A percentile compares a stretch with the other conserved stretches of the same genome.
phyloP scores from a whole-genome alignment of 257 asterid species.

The Mitragyna speciosa region DNA sequence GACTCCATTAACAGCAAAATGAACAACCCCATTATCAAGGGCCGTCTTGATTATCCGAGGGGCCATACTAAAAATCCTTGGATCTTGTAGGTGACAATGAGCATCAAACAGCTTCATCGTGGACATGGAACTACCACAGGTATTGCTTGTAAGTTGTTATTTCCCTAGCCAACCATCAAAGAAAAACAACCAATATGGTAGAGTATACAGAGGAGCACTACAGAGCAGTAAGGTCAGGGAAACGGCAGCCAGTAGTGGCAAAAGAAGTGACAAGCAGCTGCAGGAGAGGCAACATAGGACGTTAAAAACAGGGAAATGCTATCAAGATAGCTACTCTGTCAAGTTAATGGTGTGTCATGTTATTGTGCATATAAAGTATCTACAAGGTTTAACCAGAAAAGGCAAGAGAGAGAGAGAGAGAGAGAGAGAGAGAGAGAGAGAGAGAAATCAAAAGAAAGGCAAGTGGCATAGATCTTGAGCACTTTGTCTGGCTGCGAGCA shows the following conservation, averaged over 20 bases:
- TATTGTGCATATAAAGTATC: background rate
- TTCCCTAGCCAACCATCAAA: background rate
- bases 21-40: slow-evolving; percentile 62
- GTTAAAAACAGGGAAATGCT: background rate
- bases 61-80: slow-evolving; percentile 50
- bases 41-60: slow-evolving; percentile 62
- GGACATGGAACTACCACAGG: background rate
- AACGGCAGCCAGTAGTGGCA: background rate
- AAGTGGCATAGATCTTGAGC: background rate
- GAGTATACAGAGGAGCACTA: background rate
- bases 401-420: background rate
- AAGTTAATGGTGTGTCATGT: background rate
- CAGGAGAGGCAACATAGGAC: background rate
- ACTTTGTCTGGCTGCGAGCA: background rate
- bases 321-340: background rate
- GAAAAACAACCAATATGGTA: background rate
- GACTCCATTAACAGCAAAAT: slow-evolving; percentile 85
- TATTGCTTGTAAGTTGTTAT: background rate
- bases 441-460: background rate
- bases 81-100: slow-evolving; percentile 95
- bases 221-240: background rate
- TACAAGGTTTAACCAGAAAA: background rate
- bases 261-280: background rate
- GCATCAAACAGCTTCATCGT: slow-evolving; percentile 82
- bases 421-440: background rate